Percentiles rank a stretch among this genome's conserved stretches.
Conservation (phyloP, 192 early-diverging fungal genomes). For the Rhizophlyctis rosea region DNA sequence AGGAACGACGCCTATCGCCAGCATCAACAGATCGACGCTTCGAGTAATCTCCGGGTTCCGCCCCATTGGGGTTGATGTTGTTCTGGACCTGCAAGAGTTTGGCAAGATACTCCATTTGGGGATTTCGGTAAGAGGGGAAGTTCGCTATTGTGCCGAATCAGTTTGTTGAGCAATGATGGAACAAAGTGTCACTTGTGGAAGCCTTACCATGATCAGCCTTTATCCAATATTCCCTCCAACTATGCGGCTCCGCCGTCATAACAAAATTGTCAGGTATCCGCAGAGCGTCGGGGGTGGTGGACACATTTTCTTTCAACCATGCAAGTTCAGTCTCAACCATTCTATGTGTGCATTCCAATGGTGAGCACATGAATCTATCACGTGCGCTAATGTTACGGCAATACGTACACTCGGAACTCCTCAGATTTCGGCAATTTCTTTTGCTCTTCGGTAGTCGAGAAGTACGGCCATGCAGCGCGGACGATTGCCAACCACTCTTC, state of each 20-base stretch:
- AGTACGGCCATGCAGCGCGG: slow-evolving; percentile 38
- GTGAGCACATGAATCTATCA: slow-evolving; percentile 14
- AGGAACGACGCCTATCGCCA: too few species aligned
- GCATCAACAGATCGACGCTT: too few species aligned
- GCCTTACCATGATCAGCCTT: slow-evolving; percentile 3
- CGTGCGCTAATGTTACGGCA: slow-evolving; percentile 2
- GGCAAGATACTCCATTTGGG: slow-evolving; percentile 81
- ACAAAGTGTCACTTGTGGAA: slow-evolving; percentile 5
- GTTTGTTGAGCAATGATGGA: not conserved
- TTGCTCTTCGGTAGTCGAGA: slow-evolving; percentile 35
- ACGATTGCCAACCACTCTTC: slow-evolving; percentile 60
- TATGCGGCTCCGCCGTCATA: slow-evolving; percentile 57
- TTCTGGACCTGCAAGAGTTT: slow-evolving; percentile 65
- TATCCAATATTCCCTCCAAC: not conserved
- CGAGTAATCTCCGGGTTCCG: slow-evolving; percentile 19
- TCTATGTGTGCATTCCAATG: slow-evolving; percentile 12
- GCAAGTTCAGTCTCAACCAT: slow-evolving; percentile 58
- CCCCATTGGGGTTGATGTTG: slow-evolving; percentile 61
- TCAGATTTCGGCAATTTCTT: slow-evolving; percentile 47
- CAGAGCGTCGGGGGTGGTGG: slow-evolving; percentile 49
- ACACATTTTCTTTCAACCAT: slow-evolving; percentile 67
- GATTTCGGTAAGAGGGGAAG: slow-evolving; percentile 61
- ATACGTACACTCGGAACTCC: slow-evolving; percentile 19
- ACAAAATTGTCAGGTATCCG: slow-evolving; percentile 78
- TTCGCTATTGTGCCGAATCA: slow-evolving; percentile 4